Evolutionary conservation across 2,329 filamentous ascomycete genomes (phyloP).

Genomic region (Fusarium denticulatum): DNA sequence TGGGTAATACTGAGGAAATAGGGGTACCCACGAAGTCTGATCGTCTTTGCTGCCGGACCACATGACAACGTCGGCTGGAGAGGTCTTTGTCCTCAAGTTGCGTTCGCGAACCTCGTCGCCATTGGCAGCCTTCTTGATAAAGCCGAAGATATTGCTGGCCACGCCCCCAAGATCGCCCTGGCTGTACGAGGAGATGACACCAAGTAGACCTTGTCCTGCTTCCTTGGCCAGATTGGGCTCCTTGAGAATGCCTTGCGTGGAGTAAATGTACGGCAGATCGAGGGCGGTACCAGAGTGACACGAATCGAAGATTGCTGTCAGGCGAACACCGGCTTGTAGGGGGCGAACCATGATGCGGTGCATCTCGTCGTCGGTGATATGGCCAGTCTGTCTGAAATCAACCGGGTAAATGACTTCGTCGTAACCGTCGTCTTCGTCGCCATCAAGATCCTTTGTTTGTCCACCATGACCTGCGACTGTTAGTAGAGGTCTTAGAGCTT

Average conservation of each 20-base stretch:
- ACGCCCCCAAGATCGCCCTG: constrained; percentile 84
- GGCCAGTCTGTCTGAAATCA: constrained; percentile 80
- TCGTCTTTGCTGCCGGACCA: constrained; percentile 97
- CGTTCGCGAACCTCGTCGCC: constrained; percentile 85
- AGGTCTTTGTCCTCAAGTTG: constrained; percentile 88
- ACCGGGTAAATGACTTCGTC: constrained; percentile 88
- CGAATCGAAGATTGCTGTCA: constrained; percentile 72
- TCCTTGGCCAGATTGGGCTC: constrained; percentile 75
- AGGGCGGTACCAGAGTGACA: constrained; percentile 74
- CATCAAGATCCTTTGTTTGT: constrained; percentile 82
- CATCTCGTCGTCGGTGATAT: constrained; percentile 87
- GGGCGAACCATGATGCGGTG: constrained; percentile 76
- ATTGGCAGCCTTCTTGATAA: constrained; percentile 88
- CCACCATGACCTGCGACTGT: constrained; percentile 73
- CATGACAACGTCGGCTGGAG: constrained; percentile 95
- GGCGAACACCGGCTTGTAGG: constrained; percentile 63
- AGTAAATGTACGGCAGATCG: constrained; percentile 75
- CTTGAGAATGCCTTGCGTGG: constrained; percentile 74
- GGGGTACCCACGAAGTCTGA: constrained; percentile 82
- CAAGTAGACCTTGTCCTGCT: constrained; percentile 70
- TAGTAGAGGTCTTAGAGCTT: constrained; percentile 1
- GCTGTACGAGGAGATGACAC: constrained; percentile 67
- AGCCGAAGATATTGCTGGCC: constrained; percentile 79
- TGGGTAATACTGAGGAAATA: constrained; percentile 37
- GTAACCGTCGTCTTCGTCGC: constrained; percentile 83